Percentiles rank a stretch among this genome's conserved stretches.
phyloP scores from a whole-genome alignment of 352 stramenopile species.

The Pythium rhizo-oryzae region DNA sequence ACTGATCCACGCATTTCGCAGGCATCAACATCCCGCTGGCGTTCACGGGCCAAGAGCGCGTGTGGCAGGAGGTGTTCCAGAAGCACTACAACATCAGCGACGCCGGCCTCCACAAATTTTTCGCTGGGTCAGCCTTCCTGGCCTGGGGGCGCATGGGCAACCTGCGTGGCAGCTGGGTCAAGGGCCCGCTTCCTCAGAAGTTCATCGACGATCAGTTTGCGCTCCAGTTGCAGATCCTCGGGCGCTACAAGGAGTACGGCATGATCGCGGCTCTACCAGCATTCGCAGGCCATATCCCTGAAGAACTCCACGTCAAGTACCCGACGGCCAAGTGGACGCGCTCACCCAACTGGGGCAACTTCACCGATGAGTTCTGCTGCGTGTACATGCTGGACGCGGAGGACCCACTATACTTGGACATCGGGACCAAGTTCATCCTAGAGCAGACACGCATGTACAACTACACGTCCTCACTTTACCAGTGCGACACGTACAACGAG shows the following conservation, averaged over 20 bases:
- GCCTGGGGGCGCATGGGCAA: conserved; percentile 92
- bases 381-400: conserved; percentile 83
- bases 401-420: conserved; percentile 82
- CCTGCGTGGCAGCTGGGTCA: conserved; percentile 83
- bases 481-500: conserved; percentile 86
- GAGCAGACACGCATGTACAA: conserved; percentile 63
- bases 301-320: conserved; percentile 76
- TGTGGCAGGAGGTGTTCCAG: conserved; percentile 87
- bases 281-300: conserved; percentile 89
- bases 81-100: conserved; percentile 80
- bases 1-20: conserved; percentile 10
- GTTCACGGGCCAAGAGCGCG: conserved; percentile 90
- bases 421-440: conserved; percentile 80
- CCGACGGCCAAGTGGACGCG: conserved; percentile 78
- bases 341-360: conserved; percentile 79
- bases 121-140: conserved; percentile 87
- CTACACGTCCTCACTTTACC: conserved; percentile 79
- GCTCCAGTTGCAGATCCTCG: conserved; percentile 84
- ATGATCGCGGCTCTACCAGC: conserved; percentile 91
- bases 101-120: conserved; percentile 85
- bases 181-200: conserved; percentile 76
- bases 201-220: conserved; percentile 86
- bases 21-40: conserved; percentile 91
- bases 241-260: conserved; percentile 81
- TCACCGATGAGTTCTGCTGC: conserved; percentile 82